Base-by-base conservation (phyloP, 73 alveolate species). In the Blepharisma stoltei region DNA sequence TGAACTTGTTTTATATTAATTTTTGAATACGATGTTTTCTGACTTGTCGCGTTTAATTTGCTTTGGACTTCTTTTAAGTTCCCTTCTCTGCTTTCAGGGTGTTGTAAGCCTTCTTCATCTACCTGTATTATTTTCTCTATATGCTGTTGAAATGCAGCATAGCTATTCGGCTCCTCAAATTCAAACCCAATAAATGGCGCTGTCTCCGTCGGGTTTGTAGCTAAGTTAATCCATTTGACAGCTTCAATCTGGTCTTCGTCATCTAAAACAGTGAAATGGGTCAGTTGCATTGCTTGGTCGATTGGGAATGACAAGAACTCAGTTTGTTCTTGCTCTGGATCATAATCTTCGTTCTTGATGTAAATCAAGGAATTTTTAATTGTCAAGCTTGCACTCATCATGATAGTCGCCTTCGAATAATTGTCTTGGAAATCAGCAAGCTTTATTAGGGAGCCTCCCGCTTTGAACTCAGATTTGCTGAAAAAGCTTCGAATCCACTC, bases 61-160 rank as follows among this genome's bases (percentile, higher is more conserved):
- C 18, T 9, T 14, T 18, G 37, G 5, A 38, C 2, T 8, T n/a
- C 37, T 38, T 60, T 60, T 8, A 25, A 38, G 23, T 60, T 60
- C 18, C 18, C 11, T 60, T 20, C 18, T 11, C 37, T 25, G 37
- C 18, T 14, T 8, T 60, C 46, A 14, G 37, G 48, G 45, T 14
- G 18, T 60, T 60, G 73, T 14, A 18, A 25, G 14, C 73, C 73
- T 60, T 60, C 73, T 60, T 60, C 73, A 14, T 60, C 73, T n/a
- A 25, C 18, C 23, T 60, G 14, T 9, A 60, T 20, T 2, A 8
- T 20, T 60, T 14, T 18, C n/a, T n/a, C 37, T 8, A 60, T 25
- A 18, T 60, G 0, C 23, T n/a, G 23, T 2, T 8, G 49, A 38
- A 60, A 60, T 8, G 3, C 5, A 1, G 38, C 46, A 5, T 18